Evolutionary conservation across 1,284 basidiomycete species (phyloP), one percentile per base, ranked within the genome.

Genomic region (Cryptococcus sp.): DNA sequence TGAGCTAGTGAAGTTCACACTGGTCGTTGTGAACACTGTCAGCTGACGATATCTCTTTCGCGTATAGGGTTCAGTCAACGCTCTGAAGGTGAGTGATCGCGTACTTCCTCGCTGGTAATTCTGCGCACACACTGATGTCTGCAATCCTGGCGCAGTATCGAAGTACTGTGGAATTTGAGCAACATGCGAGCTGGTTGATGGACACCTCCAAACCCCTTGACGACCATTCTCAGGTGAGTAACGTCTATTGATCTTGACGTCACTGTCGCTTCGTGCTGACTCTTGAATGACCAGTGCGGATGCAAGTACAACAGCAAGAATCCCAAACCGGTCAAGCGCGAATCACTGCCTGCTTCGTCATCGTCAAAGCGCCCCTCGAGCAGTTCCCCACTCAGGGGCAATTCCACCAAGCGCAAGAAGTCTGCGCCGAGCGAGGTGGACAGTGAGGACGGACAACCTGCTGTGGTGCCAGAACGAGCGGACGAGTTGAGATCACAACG

Each of bases 101-200:
- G 17, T 42, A 15, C 15, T 23, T 11, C 22, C 35, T 16, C 3
- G 25, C 4, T 15, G 20, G 17, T 44, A 27, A 22, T n/a, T 5
- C 38, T 4, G 40, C 20, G 27, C 50, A 23, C 22, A 7, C 3
- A 23, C 48, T 48, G 41, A 54, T 25, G 17, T 25, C 19, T 16
- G n/a, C 41, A 5, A 59, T 53, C 2, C 41, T 31, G 38, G 47
- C 42, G 38, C 50, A 68, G 54, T 67, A 69, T 47, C 56, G 68
- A 54, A 67, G 65, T 55, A 50, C 64, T 3, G 45, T 54, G 8
- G 74, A 77, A 53, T 73, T 74, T 57, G 41, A 63, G 2, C 60
- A 56, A 0, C 75, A 77, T 50, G 73, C 67, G 0, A 59, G 56
- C 2, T 77, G 73, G 73, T 60, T 77, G 2, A 67, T 75, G 50